These are phyloP conservation scores for Blastomyces gilchristii DNA, from an alignment of 2,329 filamentous ascomycete species.

Conservation along the genomic window DNA sequence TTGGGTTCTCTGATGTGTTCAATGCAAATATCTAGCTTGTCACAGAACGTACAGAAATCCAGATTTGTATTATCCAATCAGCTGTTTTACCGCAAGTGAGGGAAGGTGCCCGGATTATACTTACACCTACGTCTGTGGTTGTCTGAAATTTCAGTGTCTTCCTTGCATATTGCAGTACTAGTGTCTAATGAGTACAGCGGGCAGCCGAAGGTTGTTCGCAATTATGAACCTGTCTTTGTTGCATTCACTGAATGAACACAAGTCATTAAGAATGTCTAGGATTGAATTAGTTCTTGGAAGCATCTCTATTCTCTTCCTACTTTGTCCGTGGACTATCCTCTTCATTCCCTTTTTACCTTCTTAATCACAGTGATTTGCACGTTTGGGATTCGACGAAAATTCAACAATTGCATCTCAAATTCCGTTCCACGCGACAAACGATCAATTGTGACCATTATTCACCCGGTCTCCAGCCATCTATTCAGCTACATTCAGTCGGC, in stretches of 20 bases:
- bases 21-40: neutral
- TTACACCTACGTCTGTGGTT: neutral
- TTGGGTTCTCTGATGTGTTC: neutral
- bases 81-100: neutral
- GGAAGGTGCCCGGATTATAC: neutral
- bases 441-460: neutral
- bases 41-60: neutral
- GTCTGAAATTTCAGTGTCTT: neutral
- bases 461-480: neutral
- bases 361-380: neutral
- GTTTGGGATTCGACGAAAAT: neutral
- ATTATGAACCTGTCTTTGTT: neutral
- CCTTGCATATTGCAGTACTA: neutral
- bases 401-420: neutral
- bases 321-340: no score
- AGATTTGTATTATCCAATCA: neutral
- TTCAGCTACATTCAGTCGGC: conserved; percentile 11
- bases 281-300: neutral
- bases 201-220: neutral
- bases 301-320: neutral
- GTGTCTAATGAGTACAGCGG: neutral
- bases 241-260: neutral
- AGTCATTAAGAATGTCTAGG: neutral
- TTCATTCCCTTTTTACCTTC: neutral
- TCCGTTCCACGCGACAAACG: neutral